Conservation (phyloP, 768 basidiomycete genomes). For the Ramaria rubella region DNA sequence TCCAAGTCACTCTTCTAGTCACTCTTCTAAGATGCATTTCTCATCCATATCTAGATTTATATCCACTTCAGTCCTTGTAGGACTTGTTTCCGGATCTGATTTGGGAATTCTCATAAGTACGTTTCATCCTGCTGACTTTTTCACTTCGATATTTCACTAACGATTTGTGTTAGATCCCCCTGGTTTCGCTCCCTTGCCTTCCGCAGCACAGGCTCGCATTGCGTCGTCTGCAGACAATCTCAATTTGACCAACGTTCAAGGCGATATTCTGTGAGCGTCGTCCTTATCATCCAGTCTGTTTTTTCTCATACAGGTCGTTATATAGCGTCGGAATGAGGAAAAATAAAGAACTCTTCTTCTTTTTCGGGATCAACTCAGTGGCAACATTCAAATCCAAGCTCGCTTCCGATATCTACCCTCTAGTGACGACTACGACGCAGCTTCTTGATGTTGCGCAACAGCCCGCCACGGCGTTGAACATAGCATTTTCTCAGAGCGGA, state of each 20-base stretch:
- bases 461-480: constrained; percentile 36
- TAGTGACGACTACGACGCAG: constrained; percentile 40
- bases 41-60: too few relatives aligned
- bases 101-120: too few relatives aligned
- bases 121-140: too few relatives aligned
- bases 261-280: constrained; percentile 1
- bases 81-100: too few relatives aligned
- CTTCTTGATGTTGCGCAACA: constrained; percentile 20
- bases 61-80: too few relatives aligned
- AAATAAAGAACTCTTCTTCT: constrained; percentile 17
- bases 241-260: not conserved
- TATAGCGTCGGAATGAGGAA: constrained; percentile 23
- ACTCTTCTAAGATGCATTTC: too few relatives aligned
- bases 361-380: constrained; percentile 22
- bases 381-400: constrained; percentile 17
- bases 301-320: not conserved
- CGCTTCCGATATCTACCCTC: constrained; percentile 6
- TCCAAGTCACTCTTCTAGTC: too few relatives aligned
- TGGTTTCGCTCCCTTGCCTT: too few relatives aligned
- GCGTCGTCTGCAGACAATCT: too few relatives aligned
- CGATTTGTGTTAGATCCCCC: too few relatives aligned
- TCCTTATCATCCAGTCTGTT: not conserved
- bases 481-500: constrained; percentile 47
- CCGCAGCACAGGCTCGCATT: too few relatives aligned
- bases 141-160: too few relatives aligned